Evolutionary conservation across 345 rosid species (phyloP).

Genomic region (Brassica incana): DNA sequence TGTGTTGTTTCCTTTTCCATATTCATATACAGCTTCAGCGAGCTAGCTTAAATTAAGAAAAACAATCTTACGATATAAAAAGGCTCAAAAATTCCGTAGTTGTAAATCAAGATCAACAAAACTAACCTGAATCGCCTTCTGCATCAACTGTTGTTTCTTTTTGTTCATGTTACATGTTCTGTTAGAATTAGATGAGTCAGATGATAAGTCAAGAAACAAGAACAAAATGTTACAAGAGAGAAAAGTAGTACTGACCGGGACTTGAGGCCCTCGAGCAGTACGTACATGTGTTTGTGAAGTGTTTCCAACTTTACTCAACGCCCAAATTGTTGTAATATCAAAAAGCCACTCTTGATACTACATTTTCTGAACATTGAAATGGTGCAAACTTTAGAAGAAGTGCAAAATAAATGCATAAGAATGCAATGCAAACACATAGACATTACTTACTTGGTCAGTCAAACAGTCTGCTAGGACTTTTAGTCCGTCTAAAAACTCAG

Average conservation of each 20-base stretch:
- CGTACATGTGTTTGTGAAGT: conserved; percentile 57
- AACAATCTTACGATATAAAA: neutral
- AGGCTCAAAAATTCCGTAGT: neutral
- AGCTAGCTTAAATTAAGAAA: conserved; percentile 45
- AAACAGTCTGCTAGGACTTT: conserved; percentile 49
- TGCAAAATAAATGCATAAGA: conserved; percentile 27
- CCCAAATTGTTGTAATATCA: conserved; percentile 72
- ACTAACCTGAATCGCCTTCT: conserved; percentile 61
- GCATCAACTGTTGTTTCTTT: conserved; percentile 72
- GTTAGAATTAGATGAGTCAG: neutral
- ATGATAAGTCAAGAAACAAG: conserved; percentile 18
- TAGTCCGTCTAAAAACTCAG: conserved; percentile 46
- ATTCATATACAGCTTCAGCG: conserved; percentile 71
- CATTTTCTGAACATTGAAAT: conserved; percentile 42
- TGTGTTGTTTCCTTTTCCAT: conserved; percentile 54
- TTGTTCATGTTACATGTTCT: conserved; percentile 55
- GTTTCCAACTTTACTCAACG: conserved; percentile 59
- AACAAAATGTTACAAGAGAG: neutral
- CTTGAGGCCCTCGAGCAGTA: conserved; percentile 60
- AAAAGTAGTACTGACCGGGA: conserved; percentile 46
- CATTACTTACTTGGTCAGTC: conserved; percentile 54
- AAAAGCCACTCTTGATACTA: conserved; percentile 81
- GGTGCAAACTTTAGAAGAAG: neutral
- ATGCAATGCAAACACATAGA: neutral
- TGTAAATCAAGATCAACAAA: conserved; percentile 5